These are phyloP conservation scores for Fusarium keratoplasticum DNA, from an alignment of 2,329 filamentous ascomycete species.

Conservation along the genomic window DNA sequence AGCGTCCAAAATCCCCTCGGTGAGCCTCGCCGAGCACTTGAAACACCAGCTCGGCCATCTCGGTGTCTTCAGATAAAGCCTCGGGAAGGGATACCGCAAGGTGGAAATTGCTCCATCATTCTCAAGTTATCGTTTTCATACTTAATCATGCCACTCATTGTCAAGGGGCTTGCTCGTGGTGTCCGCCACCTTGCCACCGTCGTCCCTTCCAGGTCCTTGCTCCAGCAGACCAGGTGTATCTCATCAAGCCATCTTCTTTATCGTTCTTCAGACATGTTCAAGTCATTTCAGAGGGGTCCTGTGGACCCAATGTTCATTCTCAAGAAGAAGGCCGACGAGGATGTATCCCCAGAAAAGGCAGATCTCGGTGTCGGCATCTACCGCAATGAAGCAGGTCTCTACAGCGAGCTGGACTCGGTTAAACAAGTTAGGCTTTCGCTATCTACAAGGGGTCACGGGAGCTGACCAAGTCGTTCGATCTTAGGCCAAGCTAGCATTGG, in stretches of 20 bases:
- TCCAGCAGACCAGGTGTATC: background rate
- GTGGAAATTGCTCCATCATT: background rate
- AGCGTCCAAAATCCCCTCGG: background rate
- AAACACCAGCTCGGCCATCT: background rate
- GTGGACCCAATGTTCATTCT: constrained; percentile 49
- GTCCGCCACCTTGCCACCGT: background rate
- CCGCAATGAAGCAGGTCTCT: constrained; percentile 47
- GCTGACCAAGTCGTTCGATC: background rate
- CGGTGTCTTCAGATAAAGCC: background rate
- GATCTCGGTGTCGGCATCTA: constrained; percentile 54
- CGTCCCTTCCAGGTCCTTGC: background rate
- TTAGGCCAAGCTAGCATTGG: constrained; percentile 41
- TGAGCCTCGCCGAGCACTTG: background rate
- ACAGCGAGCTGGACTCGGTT: constrained; percentile 47
- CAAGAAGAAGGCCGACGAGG: constrained; percentile 47
- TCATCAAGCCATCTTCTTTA: background rate
- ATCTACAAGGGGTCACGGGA: background rate
- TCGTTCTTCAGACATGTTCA: constrained; percentile 28
- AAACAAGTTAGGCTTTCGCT: constrained; percentile 15
- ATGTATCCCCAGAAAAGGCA: constrained; percentile 46
- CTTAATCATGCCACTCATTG: background rate
- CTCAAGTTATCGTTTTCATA: background rate
- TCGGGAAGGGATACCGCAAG: background rate
- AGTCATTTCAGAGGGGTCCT: constrained; percentile 40
- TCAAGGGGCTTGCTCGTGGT: background rate